Conservation (phyloP, 2,329 filamentous ascomycete genomes). For the Mariannaea elegans region DNA sequence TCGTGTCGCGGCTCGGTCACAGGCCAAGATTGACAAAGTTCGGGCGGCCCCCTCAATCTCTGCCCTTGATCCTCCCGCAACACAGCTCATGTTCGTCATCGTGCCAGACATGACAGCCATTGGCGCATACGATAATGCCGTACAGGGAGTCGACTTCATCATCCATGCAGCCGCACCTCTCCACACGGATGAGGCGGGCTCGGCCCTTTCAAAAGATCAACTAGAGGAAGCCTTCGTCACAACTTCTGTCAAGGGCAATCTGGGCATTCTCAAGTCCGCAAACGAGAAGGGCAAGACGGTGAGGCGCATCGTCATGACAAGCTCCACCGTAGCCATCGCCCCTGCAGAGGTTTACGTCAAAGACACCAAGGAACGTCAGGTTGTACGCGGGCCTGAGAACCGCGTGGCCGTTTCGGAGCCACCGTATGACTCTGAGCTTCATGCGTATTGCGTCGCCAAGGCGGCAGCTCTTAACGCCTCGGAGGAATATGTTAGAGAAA, state of each 20-base stretch:
- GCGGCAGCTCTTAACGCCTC: constrained; percentile 1
- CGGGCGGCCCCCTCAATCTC: constrained; percentile 15
- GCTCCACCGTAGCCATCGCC: constrained; percentile 43
- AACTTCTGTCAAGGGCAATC: constrained; percentile 48
- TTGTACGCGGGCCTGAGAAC: background rate
- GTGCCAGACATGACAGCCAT: constrained; percentile 49
- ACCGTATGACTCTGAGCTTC: constrained; percentile 2
- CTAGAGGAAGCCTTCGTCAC: constrained; percentile 36
- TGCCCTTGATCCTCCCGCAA: constrained; percentile 14
- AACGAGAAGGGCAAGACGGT: constrained; percentile 41
- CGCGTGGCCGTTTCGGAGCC: background rate
- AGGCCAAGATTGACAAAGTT: constrained; percentile 1
- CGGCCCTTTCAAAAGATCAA: constrained; percentile 8
- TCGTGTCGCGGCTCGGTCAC: constrained; percentile 6
- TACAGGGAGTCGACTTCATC: constrained; percentile 50
- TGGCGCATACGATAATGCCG: constrained; percentile 51
- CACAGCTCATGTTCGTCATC: constrained; percentile 37
- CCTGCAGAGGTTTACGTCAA: background rate
- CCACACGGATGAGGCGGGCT: constrained; percentile 13
- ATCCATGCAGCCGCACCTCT: constrained; percentile 44
- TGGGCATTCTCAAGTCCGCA: constrained; percentile 49
- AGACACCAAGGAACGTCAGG: background rate
- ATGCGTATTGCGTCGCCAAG: constrained; percentile 7
- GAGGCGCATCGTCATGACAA: constrained; percentile 54
- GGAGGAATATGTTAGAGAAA: background rate